These are phyloP conservation scores for Diphasiastrum complanatum DNA, from an alignment of 83 land plant genomes.

Conservation along the genomic window DNA sequence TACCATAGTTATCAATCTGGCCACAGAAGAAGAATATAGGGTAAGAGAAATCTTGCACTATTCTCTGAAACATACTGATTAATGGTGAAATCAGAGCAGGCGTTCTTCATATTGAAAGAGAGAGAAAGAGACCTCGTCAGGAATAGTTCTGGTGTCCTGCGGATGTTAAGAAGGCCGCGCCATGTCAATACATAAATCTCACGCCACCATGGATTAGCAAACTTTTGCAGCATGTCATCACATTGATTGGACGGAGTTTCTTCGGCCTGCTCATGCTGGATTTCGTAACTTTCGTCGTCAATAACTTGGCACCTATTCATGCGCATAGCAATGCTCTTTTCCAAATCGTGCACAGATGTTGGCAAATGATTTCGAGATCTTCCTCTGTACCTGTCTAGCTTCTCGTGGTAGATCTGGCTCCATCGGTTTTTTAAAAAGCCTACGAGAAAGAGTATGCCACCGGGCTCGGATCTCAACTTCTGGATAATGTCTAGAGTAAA, in stretches of 20 bases:
- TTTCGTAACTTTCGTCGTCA: slow-evolving; percentile 23
- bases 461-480: slow-evolving; percentile 19
- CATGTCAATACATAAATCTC: slow-evolving; percentile 46
- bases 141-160: slow-evolving; percentile 73
- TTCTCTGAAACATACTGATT: too few species aligned
- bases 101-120: too few species aligned
- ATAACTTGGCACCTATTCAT: slow-evolving; percentile 20
- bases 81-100: too few species aligned
- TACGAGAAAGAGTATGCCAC: slow-evolving; percentile 1
- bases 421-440: neutral
- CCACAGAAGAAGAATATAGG: too few species aligned
- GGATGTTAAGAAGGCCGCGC: slow-evolving; percentile 46
- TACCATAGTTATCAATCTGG: slow-evolving; percentile 46
- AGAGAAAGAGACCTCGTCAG: too few species aligned
- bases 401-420: neutral
- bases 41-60: too few species aligned
- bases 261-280: slow-evolving; percentile 22
- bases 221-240: slow-evolving; percentile 25
- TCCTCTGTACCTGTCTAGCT: too few species aligned
- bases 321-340: slow-evolving; percentile 15
- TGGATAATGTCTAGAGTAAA: slow-evolving; percentile 32
- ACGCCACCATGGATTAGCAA: slow-evolving; percentile 55
- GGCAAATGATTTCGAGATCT: too few species aligned
- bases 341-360: too few species aligned
- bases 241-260: neutral